phyloP scores from a whole-genome alignment of 1,284 basidiomycete species.

The Stygiomarasmius scandens region DNA sequence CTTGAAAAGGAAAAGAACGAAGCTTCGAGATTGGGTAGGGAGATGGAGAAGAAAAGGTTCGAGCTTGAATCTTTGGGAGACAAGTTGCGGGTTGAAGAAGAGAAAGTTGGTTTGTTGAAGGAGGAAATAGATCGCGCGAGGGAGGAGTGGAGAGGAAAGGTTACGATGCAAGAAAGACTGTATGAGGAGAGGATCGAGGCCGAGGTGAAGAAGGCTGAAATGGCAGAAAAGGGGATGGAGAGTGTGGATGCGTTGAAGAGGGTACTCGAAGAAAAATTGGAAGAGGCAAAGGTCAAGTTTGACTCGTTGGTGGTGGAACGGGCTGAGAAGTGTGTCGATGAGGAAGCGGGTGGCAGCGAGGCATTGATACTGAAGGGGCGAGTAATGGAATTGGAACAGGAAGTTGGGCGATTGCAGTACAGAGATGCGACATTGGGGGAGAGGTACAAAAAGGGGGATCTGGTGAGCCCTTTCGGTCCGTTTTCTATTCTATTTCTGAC shows the following conservation, averaged over 20 bases:
- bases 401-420: slow-evolving; percentile 27
- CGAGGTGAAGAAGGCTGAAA: slow-evolving; percentile 25
- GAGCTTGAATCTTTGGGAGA: too few species aligned
- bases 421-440: slow-evolving; percentile 31
- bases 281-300: slow-evolving; percentile 14
- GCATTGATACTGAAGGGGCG: slow-evolving; percentile 7
- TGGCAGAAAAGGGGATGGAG: slow-evolving; percentile 23
- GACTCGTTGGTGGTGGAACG: neutral
- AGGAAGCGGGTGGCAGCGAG: too few species aligned
- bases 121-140: too few species aligned
- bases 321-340: slow-evolving; percentile 8
- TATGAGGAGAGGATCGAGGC: slow-evolving; percentile 22
- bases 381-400: slow-evolving; percentile 22
- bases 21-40: too few species aligned
- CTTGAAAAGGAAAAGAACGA: too few species aligned
- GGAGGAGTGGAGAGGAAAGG: too few species aligned
- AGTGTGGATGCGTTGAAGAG: slow-evolving; percentile 21
- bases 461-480: slow-evolving; percentile 38
- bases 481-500: slow-evolving; percentile 8
- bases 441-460: slow-evolving; percentile 41
- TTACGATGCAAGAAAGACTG: neutral
- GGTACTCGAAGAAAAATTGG: slow-evolving; percentile 15
- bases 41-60: too few species aligned
- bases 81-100: too few species aligned
- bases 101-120: too few species aligned